Conservation (phyloP, 495 filamentous ascomycete genomes). For the Penicillium waksmanii region DNA sequence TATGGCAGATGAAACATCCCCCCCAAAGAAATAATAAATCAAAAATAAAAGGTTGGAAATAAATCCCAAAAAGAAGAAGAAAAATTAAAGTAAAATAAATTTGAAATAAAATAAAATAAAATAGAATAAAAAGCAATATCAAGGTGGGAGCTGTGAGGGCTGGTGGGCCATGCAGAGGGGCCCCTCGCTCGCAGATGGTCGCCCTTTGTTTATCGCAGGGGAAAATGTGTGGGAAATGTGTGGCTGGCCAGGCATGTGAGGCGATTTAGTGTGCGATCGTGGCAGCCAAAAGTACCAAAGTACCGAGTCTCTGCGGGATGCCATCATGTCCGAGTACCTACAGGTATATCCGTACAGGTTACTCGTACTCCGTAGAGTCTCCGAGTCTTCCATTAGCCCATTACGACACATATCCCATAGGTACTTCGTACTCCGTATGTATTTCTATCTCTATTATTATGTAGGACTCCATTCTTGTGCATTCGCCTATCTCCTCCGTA, state of each 20-base stretch:
- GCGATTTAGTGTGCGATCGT: constrained; percentile 29
- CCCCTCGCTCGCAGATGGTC: constrained; percentile 18
- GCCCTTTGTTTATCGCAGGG: constrained; percentile 16
- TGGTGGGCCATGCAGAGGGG: constrained; percentile 15
- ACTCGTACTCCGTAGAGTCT: neutral
- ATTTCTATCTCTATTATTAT: too few species aligned
- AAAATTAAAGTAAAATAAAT: neutral
- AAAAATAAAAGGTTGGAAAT: constrained; percentile 5
- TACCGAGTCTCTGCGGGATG: constrained; percentile 6
- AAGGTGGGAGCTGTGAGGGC: constrained; percentile 21
- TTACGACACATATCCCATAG: neutral
- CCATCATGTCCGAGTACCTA: neutral
- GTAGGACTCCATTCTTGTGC: too few species aligned
- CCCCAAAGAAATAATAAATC: neutral
- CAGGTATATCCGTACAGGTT: too few species aligned
- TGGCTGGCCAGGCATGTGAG: constrained; percentile 34
- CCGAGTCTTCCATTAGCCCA: too few species aligned
- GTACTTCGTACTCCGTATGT: too few species aligned
- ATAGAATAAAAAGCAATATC: constrained; percentile 17
- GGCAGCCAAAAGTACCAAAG: constrained; percentile 11
- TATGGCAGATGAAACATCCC: neutral
- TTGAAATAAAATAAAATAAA: constrained; percentile 7
- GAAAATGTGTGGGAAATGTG: constrained; percentile 18
- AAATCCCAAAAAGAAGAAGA: neutral
- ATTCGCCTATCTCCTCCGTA: too few species aligned